phyloP scores from a whole-genome alignment of 768 basidiomycete species.

The Boletus fagicola region DNA sequence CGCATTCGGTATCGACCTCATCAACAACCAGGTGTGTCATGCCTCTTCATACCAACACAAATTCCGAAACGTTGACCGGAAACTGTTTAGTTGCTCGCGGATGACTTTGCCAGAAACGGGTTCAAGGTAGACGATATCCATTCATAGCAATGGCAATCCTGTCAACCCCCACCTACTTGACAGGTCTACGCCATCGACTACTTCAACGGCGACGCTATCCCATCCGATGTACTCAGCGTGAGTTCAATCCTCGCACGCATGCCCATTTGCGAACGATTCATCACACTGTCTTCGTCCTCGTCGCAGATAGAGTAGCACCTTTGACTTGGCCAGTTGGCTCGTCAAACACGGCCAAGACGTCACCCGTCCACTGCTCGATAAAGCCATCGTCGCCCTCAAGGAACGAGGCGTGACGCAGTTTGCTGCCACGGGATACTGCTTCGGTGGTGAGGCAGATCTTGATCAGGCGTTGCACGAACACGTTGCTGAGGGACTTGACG shows the following conservation, averaged over 20 bases:
- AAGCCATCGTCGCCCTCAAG: conserved; percentile 56
- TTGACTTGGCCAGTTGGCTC: conserved; percentile 38
- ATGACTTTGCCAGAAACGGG: conserved; percentile 43
- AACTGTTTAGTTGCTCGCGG: conserved; percentile 39
- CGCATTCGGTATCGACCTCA: conserved; percentile 47
- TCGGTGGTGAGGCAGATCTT: conserved; percentile 45
- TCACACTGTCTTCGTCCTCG: not conserved
- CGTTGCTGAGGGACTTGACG: not conserved
- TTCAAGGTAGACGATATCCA: conserved; percentile 28
- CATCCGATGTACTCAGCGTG: conserved; percentile 13
- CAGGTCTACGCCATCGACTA: conserved; percentile 28
- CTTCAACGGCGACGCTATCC: conserved; percentile 29
- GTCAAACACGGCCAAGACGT: conserved; percentile 36
- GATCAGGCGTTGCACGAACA: not conserved
- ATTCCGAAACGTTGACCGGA: not conserved
- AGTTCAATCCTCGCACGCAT: not conserved
- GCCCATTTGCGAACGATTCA: not conserved
- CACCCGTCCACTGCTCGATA: conserved; percentile 53
- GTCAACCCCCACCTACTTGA: not conserved
- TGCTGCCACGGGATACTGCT: conserved; percentile 68
- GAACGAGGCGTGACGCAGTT: conserved; percentile 56
- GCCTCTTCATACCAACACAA: not conserved
- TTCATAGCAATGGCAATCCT: not conserved
- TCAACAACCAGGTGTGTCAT: conserved; percentile 43
- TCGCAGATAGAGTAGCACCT: not conserved